Evolutionary conservation across 345 rosid species (phyloP).

Genomic region (Nephelium lappaceum): DNA sequence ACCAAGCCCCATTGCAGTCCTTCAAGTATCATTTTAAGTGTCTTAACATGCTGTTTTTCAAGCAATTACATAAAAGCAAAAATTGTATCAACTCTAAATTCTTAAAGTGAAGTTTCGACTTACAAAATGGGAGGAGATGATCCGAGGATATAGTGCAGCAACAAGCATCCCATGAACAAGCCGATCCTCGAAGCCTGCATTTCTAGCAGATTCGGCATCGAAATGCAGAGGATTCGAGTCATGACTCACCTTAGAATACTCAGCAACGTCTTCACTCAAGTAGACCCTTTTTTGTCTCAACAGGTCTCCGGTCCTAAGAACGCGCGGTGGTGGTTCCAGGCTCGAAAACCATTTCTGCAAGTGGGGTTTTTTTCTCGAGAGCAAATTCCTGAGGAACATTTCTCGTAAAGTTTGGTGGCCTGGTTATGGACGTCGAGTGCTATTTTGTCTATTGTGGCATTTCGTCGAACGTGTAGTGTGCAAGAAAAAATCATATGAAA

Average conservation of each 20-base stretch:
- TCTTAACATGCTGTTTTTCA: neutral
- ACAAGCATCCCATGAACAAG: constrained; percentile 93
- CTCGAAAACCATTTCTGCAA: constrained; percentile 52
- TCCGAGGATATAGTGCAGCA: constrained; percentile 78
- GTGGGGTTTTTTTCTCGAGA: constrained; percentile 20
- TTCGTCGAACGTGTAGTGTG: constrained; percentile 5
- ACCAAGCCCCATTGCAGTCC: neutral
- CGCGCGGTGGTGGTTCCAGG: constrained; percentile 20
- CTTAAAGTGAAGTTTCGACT: constrained; percentile 32
- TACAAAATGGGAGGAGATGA: constrained; percentile 76
- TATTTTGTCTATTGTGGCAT: constrained; percentile 4
- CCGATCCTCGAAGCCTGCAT: constrained; percentile 63
- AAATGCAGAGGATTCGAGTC: constrained; percentile 83
- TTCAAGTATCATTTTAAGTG: neutral
- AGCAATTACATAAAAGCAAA: neutral
- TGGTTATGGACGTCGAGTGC: neutral
- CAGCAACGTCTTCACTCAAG: constrained; percentile 57
- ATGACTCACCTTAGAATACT: constrained; percentile 74
- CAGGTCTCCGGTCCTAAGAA: constrained; percentile 63
- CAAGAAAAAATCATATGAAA: too few relatives aligned
- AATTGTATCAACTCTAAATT: neutral
- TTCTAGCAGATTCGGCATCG: constrained; percentile 56
- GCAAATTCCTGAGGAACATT: constrained; percentile 34
- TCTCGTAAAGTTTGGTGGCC: neutral
- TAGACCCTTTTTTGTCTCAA: constrained; percentile 59